These are phyloP conservation scores for Boletus subcaerulescens DNA, from an alignment of 768 basidiomycete genomes.

Conservation along the genomic window DNA sequence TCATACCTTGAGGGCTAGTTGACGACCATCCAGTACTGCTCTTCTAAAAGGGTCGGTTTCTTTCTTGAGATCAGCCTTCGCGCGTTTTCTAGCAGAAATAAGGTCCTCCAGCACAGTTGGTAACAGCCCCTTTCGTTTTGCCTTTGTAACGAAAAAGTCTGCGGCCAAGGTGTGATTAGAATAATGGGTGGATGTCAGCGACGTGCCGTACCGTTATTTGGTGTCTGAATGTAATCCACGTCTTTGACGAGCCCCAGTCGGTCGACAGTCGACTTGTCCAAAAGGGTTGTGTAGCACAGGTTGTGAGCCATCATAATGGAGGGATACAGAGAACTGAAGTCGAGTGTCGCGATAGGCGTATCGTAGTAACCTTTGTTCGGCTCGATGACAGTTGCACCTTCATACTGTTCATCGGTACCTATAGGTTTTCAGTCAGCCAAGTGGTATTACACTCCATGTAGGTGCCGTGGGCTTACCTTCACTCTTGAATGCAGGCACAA, in stretches of 20 bases:
- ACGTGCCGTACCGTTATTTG: constrained; percentile 75
- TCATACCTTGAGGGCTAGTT: constrained; percentile 87
- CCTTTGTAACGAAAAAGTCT: constrained; percentile 83
- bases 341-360: constrained; percentile 93
- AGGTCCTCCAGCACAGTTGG: constrained; percentile 93
- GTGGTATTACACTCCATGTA: background rate
- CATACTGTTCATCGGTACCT: constrained; percentile 96
- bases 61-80: constrained; percentile 93
- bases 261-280: constrained; percentile 77
- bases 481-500: constrained; percentile 80
- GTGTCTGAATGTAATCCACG: constrained; percentile 90
- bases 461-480: constrained; percentile 55
- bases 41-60: constrained; percentile 97
- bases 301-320: constrained; percentile 99
- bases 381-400: constrained; percentile 98
- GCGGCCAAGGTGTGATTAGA: background rate
- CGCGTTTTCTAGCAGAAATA: constrained; percentile 88
- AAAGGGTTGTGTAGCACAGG: constrained; percentile 94
- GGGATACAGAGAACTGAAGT: constrained; percentile 98
- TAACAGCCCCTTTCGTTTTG: constrained; percentile 80
- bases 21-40: constrained; percentile 95
- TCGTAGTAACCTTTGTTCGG: constrained; percentile 96
- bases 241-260: constrained; percentile 76
- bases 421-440: background rate
- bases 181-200: background rate